Evolutionary conservation across 805 yeast genomes (phyloP).

Genomic region (Candida rishiriensis): DNA sequence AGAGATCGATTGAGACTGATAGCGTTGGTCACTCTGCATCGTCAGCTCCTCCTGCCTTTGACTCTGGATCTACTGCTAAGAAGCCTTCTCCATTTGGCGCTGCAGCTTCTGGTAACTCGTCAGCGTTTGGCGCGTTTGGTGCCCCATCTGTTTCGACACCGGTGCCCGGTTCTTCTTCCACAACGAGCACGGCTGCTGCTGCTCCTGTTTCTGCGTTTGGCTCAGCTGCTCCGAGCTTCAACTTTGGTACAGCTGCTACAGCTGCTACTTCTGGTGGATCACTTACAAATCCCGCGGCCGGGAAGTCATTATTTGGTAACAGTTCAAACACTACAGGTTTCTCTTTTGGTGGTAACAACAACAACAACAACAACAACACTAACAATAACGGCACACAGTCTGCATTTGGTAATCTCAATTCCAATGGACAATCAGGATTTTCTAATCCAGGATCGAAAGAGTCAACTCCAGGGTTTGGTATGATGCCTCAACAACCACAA

Average conservation of each 20-base stretch:
- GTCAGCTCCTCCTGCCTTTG: slow-evolving; percentile 5
- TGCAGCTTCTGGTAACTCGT: too few species aligned
- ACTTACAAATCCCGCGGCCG: slow-evolving; percentile 14
- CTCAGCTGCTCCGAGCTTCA: neutral
- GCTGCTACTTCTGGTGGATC: slow-evolving; percentile 5
- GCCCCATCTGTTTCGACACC: neutral
- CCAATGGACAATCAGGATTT: neutral
- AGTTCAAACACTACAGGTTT: neutral
- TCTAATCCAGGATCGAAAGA: slow-evolving; percentile 5
- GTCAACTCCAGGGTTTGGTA: slow-evolving; percentile 7
- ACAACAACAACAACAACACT: neutral
- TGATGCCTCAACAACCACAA: slow-evolving; percentile 13
- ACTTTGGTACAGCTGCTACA: neutral
- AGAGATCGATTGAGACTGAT: neutral
- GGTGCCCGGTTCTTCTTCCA: neutral
- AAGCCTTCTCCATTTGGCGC: too few species aligned
- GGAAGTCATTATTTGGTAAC: slow-evolving; percentile 3
- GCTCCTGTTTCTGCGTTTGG: slow-evolving; percentile 2
- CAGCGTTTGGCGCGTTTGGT: neutral
- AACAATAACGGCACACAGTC: neutral
- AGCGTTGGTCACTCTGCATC: too few species aligned
- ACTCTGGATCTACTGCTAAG: slow-evolving; percentile 1
- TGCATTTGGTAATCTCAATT: slow-evolving; percentile 1
- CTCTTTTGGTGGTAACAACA: neutral
- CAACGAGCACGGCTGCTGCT: neutral